phyloP scores from a whole-genome alignment of 2,329 filamentous ascomycete genomes.

The Dendrostoma leiphaemia region DNA sequence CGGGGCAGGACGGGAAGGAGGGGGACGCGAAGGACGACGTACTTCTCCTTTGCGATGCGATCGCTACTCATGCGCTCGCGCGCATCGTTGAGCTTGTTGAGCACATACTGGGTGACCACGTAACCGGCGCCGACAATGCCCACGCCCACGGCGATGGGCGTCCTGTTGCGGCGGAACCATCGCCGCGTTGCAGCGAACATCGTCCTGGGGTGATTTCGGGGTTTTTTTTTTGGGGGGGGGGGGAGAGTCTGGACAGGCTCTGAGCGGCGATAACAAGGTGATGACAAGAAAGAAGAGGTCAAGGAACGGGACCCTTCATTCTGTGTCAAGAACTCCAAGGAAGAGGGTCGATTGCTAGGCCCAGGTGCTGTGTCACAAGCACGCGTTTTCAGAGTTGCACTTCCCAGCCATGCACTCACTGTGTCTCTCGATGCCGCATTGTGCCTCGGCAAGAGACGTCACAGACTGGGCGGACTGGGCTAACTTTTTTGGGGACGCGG shows the following conservation, averaged over 20 bases:
- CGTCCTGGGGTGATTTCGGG: conserved; percentile 21
- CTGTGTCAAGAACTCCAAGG: background rate
- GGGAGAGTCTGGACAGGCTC: background rate
- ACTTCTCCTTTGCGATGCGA: conserved; percentile 96
- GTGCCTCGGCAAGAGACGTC: background rate
- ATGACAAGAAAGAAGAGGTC: background rate
- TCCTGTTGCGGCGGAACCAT: conserved; percentile 92
- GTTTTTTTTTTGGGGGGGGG: background rate
- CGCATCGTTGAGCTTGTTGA: conserved; percentile 88
- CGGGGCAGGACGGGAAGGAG: background rate
- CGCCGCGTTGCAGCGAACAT: conserved; percentile 74
- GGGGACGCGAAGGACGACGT: conserved; percentile 34
- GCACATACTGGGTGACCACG: conserved; percentile 86
- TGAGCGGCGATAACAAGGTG: background rate
- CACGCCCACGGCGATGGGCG: conserved; percentile 81
- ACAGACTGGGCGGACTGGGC: background rate
- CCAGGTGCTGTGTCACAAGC: background rate
- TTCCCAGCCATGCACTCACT: background rate
- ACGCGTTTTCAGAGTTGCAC: background rate
- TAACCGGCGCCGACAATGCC: conserved; percentile 89
- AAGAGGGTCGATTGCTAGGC: background rate
- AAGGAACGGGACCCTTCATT: background rate
- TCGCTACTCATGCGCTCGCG: conserved; percentile 96
- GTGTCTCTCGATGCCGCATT: background rate
- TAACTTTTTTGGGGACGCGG: background rate